Conservation (phyloP, 257 asterid species). For the Ligustrum vulgare region DNA sequence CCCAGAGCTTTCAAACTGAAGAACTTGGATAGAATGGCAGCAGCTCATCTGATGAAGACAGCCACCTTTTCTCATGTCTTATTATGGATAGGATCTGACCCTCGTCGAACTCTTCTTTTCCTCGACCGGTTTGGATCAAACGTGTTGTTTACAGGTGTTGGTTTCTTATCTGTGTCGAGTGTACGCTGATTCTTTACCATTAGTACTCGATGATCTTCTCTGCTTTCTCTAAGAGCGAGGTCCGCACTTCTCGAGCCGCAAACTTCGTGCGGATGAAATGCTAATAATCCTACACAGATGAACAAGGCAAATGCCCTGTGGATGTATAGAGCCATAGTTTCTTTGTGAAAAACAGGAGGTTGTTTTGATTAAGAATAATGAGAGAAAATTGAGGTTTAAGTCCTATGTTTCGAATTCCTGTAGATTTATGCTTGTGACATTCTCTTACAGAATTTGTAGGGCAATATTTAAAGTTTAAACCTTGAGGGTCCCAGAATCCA, state of each 20-base stretch:
- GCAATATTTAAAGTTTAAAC: slow-evolving; percentile 42
- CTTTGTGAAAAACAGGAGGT: background rate
- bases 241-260: slow-evolving; percentile 22
- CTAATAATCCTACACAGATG: slow-evolving; percentile 32
- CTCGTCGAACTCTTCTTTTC: slow-evolving; percentile 41
- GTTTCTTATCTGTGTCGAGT: slow-evolving; percentile 21
- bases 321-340: slow-evolving; percentile 19
- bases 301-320: slow-evolving; percentile 22
- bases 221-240: slow-evolving; percentile 27
- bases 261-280: slow-evolving; percentile 25
- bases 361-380: slow-evolving; percentile 1
- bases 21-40: background rate
- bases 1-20: background rate
- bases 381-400: background rate
- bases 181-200: slow-evolving; percentile 18
- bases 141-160: slow-evolving; percentile 22
- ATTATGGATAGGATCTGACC: slow-evolving; percentile 58
- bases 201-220: slow-evolving; percentile 26
- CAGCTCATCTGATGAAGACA: background rate
- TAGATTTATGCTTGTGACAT: slow-evolving; percentile 12
- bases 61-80: slow-evolving; percentile 24
- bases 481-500: slow-evolving; percentile 55
- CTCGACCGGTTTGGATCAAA: slow-evolving; percentile 37
- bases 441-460: slow-evolving; percentile 28
- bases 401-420: slow-evolving; percentile 36